Evolutionary conservation across 352 stramenopile species (phyloP).

Genomic region (Pythium biforme): DNA sequence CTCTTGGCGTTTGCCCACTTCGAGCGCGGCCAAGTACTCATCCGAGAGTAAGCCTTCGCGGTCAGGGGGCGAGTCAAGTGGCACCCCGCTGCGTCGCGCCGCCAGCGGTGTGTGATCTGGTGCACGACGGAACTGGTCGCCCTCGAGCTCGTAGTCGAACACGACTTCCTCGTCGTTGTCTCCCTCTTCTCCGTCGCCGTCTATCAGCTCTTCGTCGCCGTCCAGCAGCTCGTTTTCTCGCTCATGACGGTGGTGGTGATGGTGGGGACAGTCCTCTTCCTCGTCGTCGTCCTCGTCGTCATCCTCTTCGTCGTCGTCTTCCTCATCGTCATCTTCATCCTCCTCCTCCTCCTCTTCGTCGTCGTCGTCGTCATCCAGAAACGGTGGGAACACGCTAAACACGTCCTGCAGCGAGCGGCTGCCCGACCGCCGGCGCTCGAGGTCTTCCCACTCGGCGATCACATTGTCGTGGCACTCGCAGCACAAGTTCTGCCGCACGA

Average conservation of each 20-base stretch:
- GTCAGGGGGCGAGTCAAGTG: no score
- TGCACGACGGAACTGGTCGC: constrained; percentile 32
- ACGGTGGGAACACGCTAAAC: constrained; percentile 75
- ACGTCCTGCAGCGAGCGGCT: constrained; percentile 72
- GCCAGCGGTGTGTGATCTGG: background rate
- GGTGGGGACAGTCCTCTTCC: constrained; percentile 24
- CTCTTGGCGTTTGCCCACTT: constrained; percentile 65
- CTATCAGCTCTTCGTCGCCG: constrained; percentile 12
- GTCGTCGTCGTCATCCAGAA: constrained; percentile 68
- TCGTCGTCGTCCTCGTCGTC: constrained; percentile 21
- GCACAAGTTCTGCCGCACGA: constrained; percentile 76
- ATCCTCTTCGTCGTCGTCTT: constrained; percentile 53
- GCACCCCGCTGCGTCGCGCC: constrained; percentile 7
- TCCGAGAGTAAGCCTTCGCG: constrained; percentile 44
- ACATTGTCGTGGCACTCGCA: constrained; percentile 86
- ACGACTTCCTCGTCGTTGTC: constrained; percentile 67
- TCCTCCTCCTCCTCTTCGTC: constrained; percentile 61
- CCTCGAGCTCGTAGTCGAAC: constrained; percentile 74
- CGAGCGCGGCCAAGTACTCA: constrained; percentile 61
- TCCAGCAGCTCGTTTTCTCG: constrained; percentile 20
- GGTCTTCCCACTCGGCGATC: constrained; percentile 78
- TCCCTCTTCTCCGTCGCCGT: constrained; percentile 15
- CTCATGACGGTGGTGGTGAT: constrained; percentile 32
- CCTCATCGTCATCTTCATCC: constrained; percentile 49
- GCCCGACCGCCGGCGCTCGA: constrained; percentile 60